Base-by-base conservation (phyloP, 768 basidiomycete species). In the Xerocomellus chrysenteron region DNA sequence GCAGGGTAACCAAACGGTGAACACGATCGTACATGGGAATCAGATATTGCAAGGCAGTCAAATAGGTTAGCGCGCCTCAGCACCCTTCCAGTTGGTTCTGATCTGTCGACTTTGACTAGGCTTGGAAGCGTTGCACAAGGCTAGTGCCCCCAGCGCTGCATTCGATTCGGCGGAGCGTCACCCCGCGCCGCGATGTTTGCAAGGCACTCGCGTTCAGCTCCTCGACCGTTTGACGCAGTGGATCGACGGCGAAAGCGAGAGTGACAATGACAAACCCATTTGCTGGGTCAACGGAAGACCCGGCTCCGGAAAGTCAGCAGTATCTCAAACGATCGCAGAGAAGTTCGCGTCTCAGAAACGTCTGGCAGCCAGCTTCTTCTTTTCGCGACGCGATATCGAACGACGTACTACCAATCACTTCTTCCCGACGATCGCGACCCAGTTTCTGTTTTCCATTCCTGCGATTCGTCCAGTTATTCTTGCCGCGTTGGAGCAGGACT, bases 301-400 rank as follows among this genome's bases (percentile, higher is more conserved):
- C 16, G 63, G 63, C 8, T 64, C 59, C 7, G 63, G 63, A 14
- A 64, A 64, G 17, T 64, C 63, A 8, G 58, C 58, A 1, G 55
- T 74, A 19, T 63, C 63, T 9, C 71, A 72, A 42, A 68, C 68
- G 0, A 58, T 72, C 2, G 66, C 68, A 2, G 58, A 71, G 49
- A 56, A 54, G 13, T 56, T 53, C 30, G 40, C 48, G 47, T 21
- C 24, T 39, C 28, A 58, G 53, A 24, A 50, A 43, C 66, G 64
- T 17, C 63, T 73, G 9, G 68, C 68, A 17, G 71, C 70, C 3
- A 68, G 65, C 37, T 74, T 71, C 57, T 75, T 75, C 56, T 73
- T 74, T 57, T 72, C 65, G 2, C 57, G 65, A 4, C 55, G 60
- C 11, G 64, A 65, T 19, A 42, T 54, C 10, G 60, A 52, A 26